Evolutionary conservation across 163 green algal genomes (phyloP).

Genomic region (Scenedesmus sp.): DNA sequence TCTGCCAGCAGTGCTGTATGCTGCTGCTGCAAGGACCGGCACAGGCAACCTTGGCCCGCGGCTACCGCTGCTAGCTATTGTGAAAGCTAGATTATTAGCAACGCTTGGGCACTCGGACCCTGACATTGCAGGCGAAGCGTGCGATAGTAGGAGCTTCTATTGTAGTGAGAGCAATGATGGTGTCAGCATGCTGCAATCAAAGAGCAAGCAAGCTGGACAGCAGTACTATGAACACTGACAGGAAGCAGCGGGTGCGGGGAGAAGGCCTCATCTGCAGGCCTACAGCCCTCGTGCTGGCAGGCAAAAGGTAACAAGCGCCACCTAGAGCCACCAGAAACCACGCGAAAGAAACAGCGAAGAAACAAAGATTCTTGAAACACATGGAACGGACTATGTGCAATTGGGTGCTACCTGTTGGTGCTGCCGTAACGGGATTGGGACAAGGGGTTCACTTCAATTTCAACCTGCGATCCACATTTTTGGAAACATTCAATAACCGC

Average conservation of each 20-base stretch:
- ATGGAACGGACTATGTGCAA: no score
- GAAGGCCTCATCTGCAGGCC: not conserved
- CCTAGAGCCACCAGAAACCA: not conserved
- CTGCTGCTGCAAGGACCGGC: not conserved
- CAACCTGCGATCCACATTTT: no score
- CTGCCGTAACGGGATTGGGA: no score
- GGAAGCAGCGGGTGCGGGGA: not conserved
- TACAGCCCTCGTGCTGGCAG: not conserved
- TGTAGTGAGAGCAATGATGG: not conserved
- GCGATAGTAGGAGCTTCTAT: not conserved
- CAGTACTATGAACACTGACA: not conserved
- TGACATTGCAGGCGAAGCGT: not conserved
- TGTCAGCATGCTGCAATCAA: not conserved
- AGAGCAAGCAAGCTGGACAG: not conserved
- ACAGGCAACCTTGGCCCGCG: not conserved
- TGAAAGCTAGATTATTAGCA: not conserved
- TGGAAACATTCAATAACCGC: no score
- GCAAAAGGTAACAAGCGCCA: not conserved
- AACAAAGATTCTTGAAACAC: no score
- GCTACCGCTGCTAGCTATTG: not conserved
- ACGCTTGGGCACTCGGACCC: not conserved
- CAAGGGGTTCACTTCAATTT: no score
- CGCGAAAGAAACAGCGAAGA: no score
- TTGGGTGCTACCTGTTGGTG: not conserved
- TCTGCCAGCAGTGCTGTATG: constrained; percentile 8